Evolutionary conservation across 768 basidiomycete genomes (phyloP).

Genomic region (Mycena pura): DNA sequence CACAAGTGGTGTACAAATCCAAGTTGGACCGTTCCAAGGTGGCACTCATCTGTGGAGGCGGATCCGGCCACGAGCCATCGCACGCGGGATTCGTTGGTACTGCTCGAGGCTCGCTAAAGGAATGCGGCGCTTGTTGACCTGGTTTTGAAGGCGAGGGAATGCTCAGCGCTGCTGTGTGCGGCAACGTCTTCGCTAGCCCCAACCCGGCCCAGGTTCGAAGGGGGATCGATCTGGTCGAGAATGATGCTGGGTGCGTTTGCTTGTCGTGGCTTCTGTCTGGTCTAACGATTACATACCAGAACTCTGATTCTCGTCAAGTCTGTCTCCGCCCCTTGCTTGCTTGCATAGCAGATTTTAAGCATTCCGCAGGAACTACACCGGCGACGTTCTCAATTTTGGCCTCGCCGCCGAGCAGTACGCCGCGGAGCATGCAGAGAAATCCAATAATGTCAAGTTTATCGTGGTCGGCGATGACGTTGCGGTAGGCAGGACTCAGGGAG

Average conservation of each 20-base stretch:
- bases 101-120: slow-evolving; percentile 28
- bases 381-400: slow-evolving; percentile 91
- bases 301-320: slow-evolving; percentile 88
- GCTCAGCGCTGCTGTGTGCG: slow-evolving; percentile 84
- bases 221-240: slow-evolving; percentile 78
- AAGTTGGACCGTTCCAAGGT: slow-evolving; percentile 69
- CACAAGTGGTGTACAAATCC: slow-evolving; percentile 66
- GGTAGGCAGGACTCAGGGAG: slow-evolving; percentile 81
- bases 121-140: neutral
- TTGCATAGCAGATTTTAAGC: slow-evolving; percentile 6
- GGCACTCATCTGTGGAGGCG: slow-evolving; percentile 82
- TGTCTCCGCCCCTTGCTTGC: slow-evolving; percentile 16
- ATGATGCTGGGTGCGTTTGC: slow-evolving; percentile 66
- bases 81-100: slow-evolving; percentile 90
- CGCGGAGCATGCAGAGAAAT: slow-evolving; percentile 69
- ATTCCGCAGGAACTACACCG: slow-evolving; percentile 77
- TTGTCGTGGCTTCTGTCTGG: neutral
- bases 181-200: slow-evolving; percentile 90
- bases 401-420: slow-evolving; percentile 87
- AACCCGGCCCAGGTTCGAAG: slow-evolving; percentile 84
- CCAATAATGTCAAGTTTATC: slow-evolving; percentile 73
- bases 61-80: slow-evolving; percentile 90
- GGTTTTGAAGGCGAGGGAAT: slow-evolving; percentile 70
- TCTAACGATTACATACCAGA: slow-evolving; percentile 41
- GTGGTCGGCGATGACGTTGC: slow-evolving; percentile 92